Conservation (phyloP, 176 grass and related monocot species). For the Metroxylon sagu region DNA sequence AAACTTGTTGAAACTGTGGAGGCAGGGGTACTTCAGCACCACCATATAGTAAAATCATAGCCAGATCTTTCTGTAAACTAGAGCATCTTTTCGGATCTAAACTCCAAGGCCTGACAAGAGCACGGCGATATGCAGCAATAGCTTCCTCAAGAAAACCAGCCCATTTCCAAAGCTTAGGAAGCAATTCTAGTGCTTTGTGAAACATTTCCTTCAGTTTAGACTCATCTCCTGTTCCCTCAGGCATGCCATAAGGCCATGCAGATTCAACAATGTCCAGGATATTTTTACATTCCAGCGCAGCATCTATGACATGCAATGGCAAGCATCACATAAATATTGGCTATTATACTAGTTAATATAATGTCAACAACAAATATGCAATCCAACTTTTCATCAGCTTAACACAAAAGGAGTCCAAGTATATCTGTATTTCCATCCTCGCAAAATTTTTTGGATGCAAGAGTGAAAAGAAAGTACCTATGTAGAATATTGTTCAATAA, state of each 20-base stretch:
- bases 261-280: conserved; percentile 84
- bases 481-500: too few relatives aligned
- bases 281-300: conserved; percentile 82
- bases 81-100: conserved; percentile 55
- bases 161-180: conserved; percentile 79
- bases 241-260: conserved; percentile 70
- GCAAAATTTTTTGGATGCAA: too few relatives aligned
- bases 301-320: conserved; percentile 49
- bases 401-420: too few relatives aligned
- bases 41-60: conserved; percentile 70
- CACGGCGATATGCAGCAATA: conserved; percentile 56
- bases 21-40: conserved; percentile 50
- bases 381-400: conserved; percentile 1
- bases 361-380: conserved; percentile 8
- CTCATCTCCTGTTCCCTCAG: conserved; percentile 53
- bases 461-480: too few relatives aligned
- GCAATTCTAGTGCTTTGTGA: conserved; percentile 75
- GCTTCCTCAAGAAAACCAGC: conserved; percentile 76
- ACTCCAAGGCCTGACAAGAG: conserved; percentile 71
- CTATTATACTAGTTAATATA: conserved; percentile 16
- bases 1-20: conserved; percentile 33
- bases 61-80: conserved; percentile 76
- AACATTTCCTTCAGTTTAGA: conserved; percentile 79
- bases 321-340: background rate
- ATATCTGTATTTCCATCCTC: too few relatives aligned